Evolutionary conservation across 768 basidiomycete species (phyloP).

Genomic region (Lactifluus hygrophoroides): DNA sequence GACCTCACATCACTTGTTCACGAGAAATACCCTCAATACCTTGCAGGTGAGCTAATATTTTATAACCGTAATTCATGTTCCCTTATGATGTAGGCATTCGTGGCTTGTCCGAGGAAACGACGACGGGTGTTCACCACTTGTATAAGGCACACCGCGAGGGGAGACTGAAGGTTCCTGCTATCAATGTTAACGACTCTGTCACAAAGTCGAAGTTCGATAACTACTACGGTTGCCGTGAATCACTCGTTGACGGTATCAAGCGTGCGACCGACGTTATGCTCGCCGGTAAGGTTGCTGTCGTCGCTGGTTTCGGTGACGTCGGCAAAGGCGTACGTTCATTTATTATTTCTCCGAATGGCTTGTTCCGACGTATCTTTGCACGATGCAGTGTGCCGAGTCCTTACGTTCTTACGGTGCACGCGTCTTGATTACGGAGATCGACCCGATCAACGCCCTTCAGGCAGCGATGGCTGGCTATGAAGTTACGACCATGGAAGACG

Average conservation of each 20-base stretch:
- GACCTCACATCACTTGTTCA: conserved; percentile 93
- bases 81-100: conserved; percentile 50
- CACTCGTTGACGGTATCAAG: conserved; percentile 99
- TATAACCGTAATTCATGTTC: not conserved
- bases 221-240: conserved; percentile 99
- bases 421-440: conserved; percentile 94
- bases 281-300: conserved; percentile 97
- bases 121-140: conserved; percentile 98
- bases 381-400: conserved; percentile 86
- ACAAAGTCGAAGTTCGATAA: conserved; percentile 99
- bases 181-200: conserved; percentile 99
- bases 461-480: conserved; percentile 99
- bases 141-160: conserved; percentile 98
- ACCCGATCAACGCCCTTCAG: conserved; percentile 99
- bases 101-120: conserved; percentile 98
- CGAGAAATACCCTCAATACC: conserved; percentile 90
- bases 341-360: not conserved
- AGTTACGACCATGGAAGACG: conserved; percentile 98
- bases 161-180: conserved; percentile 92
- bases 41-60: conserved; percentile 44
- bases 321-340: conserved; percentile 84
- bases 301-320: conserved; percentile 98
- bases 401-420: conserved; percentile 96
- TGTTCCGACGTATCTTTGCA: not conserved
- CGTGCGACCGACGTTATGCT: conserved; percentile 99